Conservation (phyloP, 208 protist species). For the Sergeia podlipaevii region DNA sequence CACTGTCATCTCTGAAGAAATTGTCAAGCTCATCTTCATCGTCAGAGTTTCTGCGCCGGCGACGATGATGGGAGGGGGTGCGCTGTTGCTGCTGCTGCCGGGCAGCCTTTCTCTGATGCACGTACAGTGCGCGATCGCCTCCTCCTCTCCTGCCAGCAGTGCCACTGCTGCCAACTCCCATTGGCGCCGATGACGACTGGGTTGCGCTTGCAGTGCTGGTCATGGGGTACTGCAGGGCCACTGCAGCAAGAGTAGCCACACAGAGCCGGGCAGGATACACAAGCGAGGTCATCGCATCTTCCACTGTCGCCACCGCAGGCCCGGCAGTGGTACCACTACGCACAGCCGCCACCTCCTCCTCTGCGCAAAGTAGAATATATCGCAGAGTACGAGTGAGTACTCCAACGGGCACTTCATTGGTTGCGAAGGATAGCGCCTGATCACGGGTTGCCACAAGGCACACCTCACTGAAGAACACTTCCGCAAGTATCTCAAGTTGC, state of each 20-base stretch:
- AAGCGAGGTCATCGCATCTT: too few species aligned
- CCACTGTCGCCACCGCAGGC: too few species aligned
- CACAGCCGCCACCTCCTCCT: slow-evolving; percentile 1
- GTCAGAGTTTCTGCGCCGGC: neutral
- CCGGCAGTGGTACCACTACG: neutral
- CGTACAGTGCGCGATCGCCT: neutral
- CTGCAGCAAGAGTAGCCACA: slow-evolving; percentile 9
- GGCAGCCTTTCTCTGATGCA: neutral
- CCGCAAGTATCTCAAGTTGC: too few species aligned
- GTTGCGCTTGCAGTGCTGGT: too few species aligned
- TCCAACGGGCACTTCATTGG: slow-evolving; percentile 16
- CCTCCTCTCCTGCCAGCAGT: neutral
- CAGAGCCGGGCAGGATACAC: slow-evolving; percentile 4
- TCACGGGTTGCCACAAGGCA: slow-evolving; percentile 16
- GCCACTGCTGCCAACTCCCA: too few species aligned
- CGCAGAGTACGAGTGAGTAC: slow-evolving; percentile 6
- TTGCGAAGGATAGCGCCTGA: slow-evolving; percentile 21
- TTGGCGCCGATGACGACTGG: too few species aligned
- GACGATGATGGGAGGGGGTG: neutral
- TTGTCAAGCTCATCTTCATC: slow-evolving; percentile 5
- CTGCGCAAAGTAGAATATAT: slow-evolving; percentile 15
- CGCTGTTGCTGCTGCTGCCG: neutral
- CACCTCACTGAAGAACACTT: slow-evolving; percentile 22
- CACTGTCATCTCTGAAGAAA: slow-evolving; percentile 1
- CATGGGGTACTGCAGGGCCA: slow-evolving; percentile 4